phyloP scores from a whole-genome alignment of 208 protist species.

The Porcisia deanei region DNA sequence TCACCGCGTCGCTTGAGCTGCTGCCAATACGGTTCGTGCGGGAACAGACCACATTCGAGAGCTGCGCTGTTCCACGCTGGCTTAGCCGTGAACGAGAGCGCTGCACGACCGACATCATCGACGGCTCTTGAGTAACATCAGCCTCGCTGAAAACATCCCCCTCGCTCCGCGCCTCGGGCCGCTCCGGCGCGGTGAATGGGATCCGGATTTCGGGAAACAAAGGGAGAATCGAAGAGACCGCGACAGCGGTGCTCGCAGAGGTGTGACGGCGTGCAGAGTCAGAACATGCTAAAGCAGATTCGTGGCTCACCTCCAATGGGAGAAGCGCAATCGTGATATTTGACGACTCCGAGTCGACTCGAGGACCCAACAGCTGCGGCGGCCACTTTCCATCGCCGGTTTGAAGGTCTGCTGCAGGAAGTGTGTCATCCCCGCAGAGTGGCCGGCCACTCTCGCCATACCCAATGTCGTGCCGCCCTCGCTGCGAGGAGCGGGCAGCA shows the following conservation, averaged over 20 bases:
- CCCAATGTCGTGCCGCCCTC: neutral
- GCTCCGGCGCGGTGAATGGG: neutral
- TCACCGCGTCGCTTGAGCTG: neutral
- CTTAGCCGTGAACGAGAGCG: constrained; percentile 17
- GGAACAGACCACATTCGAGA: constrained; percentile 16
- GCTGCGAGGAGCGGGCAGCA: neutral
- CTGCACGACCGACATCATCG: constrained; percentile 24
- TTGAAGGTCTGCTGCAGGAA: neutral
- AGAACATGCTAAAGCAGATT: constrained; percentile 1
- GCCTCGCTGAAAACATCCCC: neutral
- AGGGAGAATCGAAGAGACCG: constrained; percentile 1
- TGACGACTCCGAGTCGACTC: neutral
- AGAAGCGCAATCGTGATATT: neutral
- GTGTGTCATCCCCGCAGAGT: neutral
- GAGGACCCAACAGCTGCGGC: neutral
- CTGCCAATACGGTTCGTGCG: constrained; percentile 19
- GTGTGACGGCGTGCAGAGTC: neutral
- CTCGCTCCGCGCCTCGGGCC: neutral
- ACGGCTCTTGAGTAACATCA: constrained; percentile 19
- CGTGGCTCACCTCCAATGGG: neutral
- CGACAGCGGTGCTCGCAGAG: constrained; percentile 2
- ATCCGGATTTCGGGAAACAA: neutral
- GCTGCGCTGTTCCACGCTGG: constrained; percentile 3
- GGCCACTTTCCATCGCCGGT: neutral
- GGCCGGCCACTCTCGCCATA: neutral